These are phyloP conservation scores for Fusarium chaquense DNA, from an alignment of 2,329 filamentous ascomycete genomes.

Conservation along the genomic window DNA sequence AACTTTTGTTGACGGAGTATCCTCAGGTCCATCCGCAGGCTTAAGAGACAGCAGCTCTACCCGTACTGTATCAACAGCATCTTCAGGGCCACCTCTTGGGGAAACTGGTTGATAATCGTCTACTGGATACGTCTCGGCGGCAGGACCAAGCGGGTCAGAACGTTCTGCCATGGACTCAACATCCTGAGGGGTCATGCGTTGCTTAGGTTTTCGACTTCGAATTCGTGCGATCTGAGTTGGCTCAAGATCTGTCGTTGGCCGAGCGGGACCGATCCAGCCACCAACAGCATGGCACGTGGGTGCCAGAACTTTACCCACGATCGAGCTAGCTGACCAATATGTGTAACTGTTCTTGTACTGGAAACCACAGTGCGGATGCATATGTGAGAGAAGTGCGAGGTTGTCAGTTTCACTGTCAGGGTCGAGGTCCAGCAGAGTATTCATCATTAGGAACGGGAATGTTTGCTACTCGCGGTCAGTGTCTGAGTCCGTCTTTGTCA, in stretches of 20 bases:
- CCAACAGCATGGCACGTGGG: conserved; percentile 77
- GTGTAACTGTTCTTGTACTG: conserved; percentile 80
- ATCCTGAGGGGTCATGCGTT: conserved; percentile 68
- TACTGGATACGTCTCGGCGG: conserved; percentile 71
- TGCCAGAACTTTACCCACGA: conserved; percentile 80
- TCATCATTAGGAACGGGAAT: conserved; percentile 82
- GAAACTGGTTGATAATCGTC: conserved; percentile 73
- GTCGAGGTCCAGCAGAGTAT: conserved; percentile 80
- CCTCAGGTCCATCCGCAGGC: conserved; percentile 52
- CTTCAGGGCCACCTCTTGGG: conserved; percentile 65
- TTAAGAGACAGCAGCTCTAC: conserved; percentile 75
- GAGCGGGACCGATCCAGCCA: conserved; percentile 80
- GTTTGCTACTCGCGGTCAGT: conserved; percentile 58
- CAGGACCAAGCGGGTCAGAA: conserved; percentile 76
- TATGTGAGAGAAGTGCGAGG: conserved; percentile 75
- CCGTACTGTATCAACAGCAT: conserved; percentile 73
- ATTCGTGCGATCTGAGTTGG: conserved; percentile 78
- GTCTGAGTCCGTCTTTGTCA: neutral
- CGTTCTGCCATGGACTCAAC: conserved; percentile 74
- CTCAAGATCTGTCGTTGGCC: conserved; percentile 74
- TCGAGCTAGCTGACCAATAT: conserved; percentile 79
- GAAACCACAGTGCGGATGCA: conserved; percentile 77
- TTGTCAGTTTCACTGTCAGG: conserved; percentile 74
- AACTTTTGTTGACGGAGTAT: conserved; percentile 42
- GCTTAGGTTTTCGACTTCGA: conserved; percentile 68